A percentile compares a stretch with the other conserved stretches of the same genome.
phyloP scores from a whole-genome alignment of 1,139 yeast species.

The Pichia sp. region DNA sequence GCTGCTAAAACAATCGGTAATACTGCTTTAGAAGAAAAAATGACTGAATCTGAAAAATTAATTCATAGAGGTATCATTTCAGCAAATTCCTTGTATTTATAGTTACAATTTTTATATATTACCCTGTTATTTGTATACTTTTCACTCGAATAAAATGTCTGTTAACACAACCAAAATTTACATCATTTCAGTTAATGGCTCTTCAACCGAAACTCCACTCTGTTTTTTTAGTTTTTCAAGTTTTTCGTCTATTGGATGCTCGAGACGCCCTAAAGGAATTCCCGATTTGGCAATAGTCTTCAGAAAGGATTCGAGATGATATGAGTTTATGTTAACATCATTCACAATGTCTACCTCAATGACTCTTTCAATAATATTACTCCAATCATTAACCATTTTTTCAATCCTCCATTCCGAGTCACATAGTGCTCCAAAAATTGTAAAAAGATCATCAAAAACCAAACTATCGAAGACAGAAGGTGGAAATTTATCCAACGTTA shows the following conservation, averaged over 20 bases:
- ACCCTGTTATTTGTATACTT: not conserved
- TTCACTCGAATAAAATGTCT: not conserved
- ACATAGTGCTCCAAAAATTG: conserved; percentile 20
- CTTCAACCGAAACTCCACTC: conserved; percentile 5
- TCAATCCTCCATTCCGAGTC: conserved; percentile 11
- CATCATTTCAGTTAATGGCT: conserved; percentile 14
- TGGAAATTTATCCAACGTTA: conserved; percentile 13
- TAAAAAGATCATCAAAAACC: conserved; percentile 20
- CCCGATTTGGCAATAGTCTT: conserved; percentile 17
- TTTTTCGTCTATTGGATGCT: conserved; percentile 1
- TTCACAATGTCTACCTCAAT: conserved; percentile 18
- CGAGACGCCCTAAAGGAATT: conserved; percentile 13
- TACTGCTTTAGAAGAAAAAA: conserved; percentile 75
- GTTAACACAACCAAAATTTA: not conserved
- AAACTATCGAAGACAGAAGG: conserved; percentile 13
- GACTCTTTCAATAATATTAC: conserved; percentile 22
- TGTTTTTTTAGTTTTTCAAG: not conserved
- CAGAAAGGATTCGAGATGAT: not conserved
- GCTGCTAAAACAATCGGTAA: conserved; percentile 95
- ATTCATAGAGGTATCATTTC: conserved; percentile 96
- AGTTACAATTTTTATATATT: conserved; percentile 6
- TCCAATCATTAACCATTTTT: conserved; percentile 22
- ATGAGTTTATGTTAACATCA: not conserved
- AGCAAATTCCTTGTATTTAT: conserved; percentile 86
- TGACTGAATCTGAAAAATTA: conserved; percentile 78